Evolutionary conservation across 2,329 filamentous ascomycete species (phyloP).

Genomic region (Cercospora sp.): DNA sequence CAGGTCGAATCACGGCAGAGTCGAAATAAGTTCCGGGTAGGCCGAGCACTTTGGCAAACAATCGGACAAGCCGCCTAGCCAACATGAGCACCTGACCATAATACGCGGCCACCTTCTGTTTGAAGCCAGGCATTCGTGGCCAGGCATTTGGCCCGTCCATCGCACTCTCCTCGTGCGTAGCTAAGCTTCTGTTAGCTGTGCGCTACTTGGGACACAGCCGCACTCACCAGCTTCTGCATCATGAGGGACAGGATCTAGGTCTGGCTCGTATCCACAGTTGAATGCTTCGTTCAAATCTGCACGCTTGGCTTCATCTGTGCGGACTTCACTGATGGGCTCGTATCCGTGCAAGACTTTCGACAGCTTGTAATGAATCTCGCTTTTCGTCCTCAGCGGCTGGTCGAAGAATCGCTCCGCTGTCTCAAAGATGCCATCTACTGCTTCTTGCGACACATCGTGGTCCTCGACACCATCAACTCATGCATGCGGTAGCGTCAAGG

Average conservation of each 20-base stretch:
- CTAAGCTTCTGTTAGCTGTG: constrained; percentile 9
- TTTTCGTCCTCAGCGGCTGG: constrained; percentile 50
- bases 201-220: not conserved
- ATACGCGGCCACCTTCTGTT: constrained; percentile 40
- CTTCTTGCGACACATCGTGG: constrained; percentile 62
- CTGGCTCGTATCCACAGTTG: constrained; percentile 31
- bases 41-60: constrained; percentile 43
- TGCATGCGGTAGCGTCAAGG: not conserved
- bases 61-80: constrained; percentile 42
- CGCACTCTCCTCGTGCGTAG: constrained; percentile 9
- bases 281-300: constrained; percentile 50
- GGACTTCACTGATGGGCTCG: constrained; percentile 72
- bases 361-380: constrained; percentile 63
- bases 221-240: not conserved
- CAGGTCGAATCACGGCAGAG: constrained; percentile 40
- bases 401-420: constrained; percentile 38
- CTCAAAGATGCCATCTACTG: constrained; percentile 24
- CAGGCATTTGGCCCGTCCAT: constrained; percentile 30
- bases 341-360: constrained; percentile 64
- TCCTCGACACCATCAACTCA: constrained; percentile 58
- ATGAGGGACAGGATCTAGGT: constrained; percentile 22
- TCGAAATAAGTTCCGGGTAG: constrained; percentile 44
- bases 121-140: constrained; percentile 40
- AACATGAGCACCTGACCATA: constrained; percentile 42
- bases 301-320: constrained; percentile 57